Conservation (phyloP, 352 stramenopile genomes). For the Phytophthora macrochlamydospora region DNA sequence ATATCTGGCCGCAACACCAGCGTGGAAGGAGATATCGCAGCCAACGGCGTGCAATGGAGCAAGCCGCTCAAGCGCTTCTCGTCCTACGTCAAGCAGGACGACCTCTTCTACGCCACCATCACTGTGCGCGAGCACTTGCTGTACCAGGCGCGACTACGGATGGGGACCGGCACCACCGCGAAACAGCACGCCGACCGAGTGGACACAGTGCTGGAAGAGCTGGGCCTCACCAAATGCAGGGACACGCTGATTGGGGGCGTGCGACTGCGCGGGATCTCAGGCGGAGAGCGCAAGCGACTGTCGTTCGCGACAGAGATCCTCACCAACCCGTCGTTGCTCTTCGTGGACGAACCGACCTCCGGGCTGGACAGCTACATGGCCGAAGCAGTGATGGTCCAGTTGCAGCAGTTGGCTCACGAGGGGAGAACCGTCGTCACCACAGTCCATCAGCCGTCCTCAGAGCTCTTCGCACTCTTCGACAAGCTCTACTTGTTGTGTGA, state of each 20-base stretch:
- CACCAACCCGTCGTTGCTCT: constrained; percentile 79
- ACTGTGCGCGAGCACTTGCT: constrained; percentile 84
- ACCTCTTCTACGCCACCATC: constrained; percentile 85
- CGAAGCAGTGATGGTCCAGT: constrained; percentile 51
- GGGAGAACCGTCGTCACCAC: constrained; percentile 88
- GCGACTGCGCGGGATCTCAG: constrained; percentile 56
- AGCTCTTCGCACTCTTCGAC: constrained; percentile 47
- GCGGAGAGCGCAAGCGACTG: constrained; percentile 79
- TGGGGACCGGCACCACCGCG: constrained; percentile 32
- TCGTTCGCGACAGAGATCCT: constrained; percentile 85
- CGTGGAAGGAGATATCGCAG: constrained; percentile 46
- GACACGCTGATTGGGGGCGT: constrained; percentile 52
- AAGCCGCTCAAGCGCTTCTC: constrained; percentile 38
- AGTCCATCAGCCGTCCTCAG: constrained; percentile 79
- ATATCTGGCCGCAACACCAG: constrained; percentile 85
- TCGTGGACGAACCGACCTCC: constrained; percentile 86
- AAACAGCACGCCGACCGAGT: constrained; percentile 28
- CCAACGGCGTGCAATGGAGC: constrained; percentile 61
- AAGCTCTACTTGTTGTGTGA: constrained; percentile 40
- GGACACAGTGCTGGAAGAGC: constrained; percentile 46
- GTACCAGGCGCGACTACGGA: constrained; percentile 76
- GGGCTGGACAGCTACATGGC: constrained; percentile 67
- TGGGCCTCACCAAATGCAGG: constrained; percentile 47
- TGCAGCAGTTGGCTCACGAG: constrained; percentile 69
- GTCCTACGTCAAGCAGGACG: constrained; percentile 87